Base-by-base conservation (phyloP, 176 grass and related monocot genomes). In the Dendrocalamus sinicus region DNA sequence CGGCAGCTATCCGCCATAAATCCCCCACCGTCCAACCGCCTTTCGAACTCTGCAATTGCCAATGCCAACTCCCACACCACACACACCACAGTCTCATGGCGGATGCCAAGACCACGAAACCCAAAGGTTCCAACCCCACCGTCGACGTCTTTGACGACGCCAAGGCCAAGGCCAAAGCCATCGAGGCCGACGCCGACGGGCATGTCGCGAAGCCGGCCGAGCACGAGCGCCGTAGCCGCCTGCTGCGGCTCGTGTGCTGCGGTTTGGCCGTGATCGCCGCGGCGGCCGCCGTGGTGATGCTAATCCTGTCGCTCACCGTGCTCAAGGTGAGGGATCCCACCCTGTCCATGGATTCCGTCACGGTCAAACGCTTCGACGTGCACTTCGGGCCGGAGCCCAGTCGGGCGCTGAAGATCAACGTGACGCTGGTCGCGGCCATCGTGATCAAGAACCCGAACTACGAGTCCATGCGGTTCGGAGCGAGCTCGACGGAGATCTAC, bases 361-460 rank as follows among this genome's bases (percentile, higher is more conserved):
- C 66, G 3, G 81, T 92, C 2, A 4, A 12, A 12, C 28, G 44
- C 57, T 87, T 85, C 81, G 67, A 12, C 67, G 65, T 78, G 59
- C 13, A 15, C 35, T 9, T 83, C 17, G 57, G 64, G 26, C 11
- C 39, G 14, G 16, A 5, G n/a, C 6, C 73, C 16, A 9, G 17
- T 11, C 28, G 69, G 8, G 80, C 73, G 55, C 50, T 91, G 37
- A 76, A 51, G 35, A 67, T 94, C 81, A 94, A 94, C 92, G 81
- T 76, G 0, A 90, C 88, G 73, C 72, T 92, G 37, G 32, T 39
- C 12, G 90, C 75, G 16, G 62, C 17, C 45, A 74, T 95, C 79
- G 74, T 76, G 58, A 74, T 95, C 70, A 46, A 66, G 70, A 95
- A 95, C 67, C 86, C 86, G 3, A 92, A 92, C 90, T 82, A 84